Percentiles rank a stretch among this genome's conserved stretches.
These are phyloP conservation scores for Trematosphaeria pertusa DNA, from an alignment of 2,329 filamentous ascomycete genomes.

Conservation along the genomic window DNA sequence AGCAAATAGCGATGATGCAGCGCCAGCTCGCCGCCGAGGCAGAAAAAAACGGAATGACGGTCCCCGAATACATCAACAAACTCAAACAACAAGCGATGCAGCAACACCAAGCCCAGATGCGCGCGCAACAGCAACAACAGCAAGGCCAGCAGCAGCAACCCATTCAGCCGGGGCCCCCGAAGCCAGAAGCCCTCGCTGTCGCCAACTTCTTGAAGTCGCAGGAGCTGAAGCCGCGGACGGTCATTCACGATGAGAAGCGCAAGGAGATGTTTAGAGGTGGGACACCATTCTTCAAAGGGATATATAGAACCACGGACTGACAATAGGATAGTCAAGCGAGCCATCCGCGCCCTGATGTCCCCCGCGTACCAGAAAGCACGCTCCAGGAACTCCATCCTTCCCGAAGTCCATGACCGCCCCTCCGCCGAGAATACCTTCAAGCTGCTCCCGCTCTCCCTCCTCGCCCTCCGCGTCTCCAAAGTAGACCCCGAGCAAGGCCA, in stretches of 20 bases:
- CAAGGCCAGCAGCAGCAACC: constrained; percentile 61
- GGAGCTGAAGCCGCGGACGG: constrained; percentile 86
- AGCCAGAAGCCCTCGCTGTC: constrained; percentile 85
- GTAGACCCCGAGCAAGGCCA: constrained; percentile 79
- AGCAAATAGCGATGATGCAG: constrained; percentile 87
- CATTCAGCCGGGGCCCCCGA: constrained; percentile 79
- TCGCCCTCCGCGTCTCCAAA: constrained; percentile 89
- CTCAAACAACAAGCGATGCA: constrained; percentile 62
- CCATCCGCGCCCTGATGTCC: constrained; percentile 86
- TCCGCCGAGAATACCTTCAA: constrained; percentile 95
- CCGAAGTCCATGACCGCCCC: constrained; percentile 84
- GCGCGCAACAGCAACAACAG: constrained; percentile 38
- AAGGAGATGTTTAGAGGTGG: constrained; percentile 98
- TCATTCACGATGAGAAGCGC: constrained; percentile 92
- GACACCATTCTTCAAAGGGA: not conserved
- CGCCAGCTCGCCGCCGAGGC: constrained; percentile 83
- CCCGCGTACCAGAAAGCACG: constrained; percentile 88
- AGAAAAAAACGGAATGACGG: constrained; percentile 80
- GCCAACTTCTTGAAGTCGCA: constrained; percentile 86
- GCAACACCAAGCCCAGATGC: constrained; percentile 57
- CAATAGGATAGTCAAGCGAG: constrained; percentile 79
- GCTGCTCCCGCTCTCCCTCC: constrained; percentile 89
- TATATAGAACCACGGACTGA: not conserved
- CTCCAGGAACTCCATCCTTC: constrained; percentile 87
- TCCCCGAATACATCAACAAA: constrained; percentile 78